A percentile compares a stretch with the other conserved stretches of the same genome.
These are phyloP conservation scores for Phytophthora podocarpi DNA, from an alignment of 352 stramenopile species.

Conservation along the genomic window DNA sequence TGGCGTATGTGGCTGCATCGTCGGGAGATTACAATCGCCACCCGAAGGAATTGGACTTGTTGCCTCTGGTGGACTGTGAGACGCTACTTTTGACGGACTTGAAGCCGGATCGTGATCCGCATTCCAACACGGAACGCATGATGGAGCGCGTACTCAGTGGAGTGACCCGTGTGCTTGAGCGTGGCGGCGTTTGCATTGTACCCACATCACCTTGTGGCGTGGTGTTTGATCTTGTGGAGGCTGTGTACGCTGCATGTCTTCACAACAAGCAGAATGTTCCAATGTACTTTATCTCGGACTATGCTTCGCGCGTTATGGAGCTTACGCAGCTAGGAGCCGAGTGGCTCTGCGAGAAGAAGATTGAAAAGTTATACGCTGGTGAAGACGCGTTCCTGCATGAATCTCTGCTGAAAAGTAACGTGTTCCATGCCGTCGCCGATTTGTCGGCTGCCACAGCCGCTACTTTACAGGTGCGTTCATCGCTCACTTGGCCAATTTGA, in stretches of 20 bases:
- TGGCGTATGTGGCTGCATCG: conserved; percentile 78
- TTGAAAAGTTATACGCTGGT: conserved; percentile 74
- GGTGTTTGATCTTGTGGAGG: conserved; percentile 82
- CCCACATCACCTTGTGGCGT: conserved; percentile 64
- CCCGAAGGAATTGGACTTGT: conserved; percentile 81
- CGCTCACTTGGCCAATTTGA: neutral
- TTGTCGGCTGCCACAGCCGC: conserved; percentile 50
- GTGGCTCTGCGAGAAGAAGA: conserved; percentile 87
- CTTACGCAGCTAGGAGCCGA: conserved; percentile 66
- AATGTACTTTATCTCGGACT: conserved; percentile 72
- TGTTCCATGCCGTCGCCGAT: conserved; percentile 52
- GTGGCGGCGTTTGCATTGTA: conserved; percentile 73
- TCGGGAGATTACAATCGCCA: conserved; percentile 87
- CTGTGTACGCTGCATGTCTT: conserved; percentile 56
- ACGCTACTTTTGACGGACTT: conserved; percentile 80
- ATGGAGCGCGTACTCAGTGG: conserved; percentile 69
- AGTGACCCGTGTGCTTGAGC: conserved; percentile 65
- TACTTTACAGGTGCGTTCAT: conserved; percentile 56
- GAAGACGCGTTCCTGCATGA: conserved; percentile 78
- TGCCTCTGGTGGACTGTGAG: conserved; percentile 78
- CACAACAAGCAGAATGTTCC: conserved; percentile 55
- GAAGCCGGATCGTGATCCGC: conserved; percentile 73
- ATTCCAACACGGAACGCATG: conserved; percentile 70
- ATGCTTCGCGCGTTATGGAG: conserved; percentile 54
- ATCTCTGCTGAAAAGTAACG: conserved; percentile 49